These are phyloP conservation scores for Clathrus columnatus DNA, from an alignment of 768 basidiomycete species.

Conservation along the genomic window DNA sequence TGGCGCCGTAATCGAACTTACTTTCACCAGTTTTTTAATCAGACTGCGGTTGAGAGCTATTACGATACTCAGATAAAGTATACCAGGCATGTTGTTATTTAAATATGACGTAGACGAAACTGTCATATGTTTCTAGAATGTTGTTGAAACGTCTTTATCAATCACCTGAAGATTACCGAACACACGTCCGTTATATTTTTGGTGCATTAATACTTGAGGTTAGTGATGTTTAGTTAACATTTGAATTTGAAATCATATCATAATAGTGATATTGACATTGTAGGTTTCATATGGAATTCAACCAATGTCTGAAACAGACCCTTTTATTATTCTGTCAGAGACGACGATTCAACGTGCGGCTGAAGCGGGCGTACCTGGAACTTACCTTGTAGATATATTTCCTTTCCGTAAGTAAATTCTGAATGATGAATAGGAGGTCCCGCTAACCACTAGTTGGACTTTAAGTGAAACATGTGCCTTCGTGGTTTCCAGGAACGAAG, in stretches of 20 bases:
- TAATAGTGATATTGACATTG: constrained; percentile 10
- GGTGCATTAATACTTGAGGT: background rate
- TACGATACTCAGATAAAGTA: constrained; percentile 40
- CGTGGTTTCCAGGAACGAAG: constrained; percentile 15
- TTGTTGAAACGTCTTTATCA: background rate
- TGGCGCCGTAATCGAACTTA: constrained; percentile 35
- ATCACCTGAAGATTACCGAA: constrained; percentile 1
- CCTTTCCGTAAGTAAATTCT: constrained; percentile 6
- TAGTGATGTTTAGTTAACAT: background rate
- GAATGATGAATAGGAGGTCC: background rate
- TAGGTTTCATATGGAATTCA: constrained; percentile 15
- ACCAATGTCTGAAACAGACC: constrained; percentile 9
- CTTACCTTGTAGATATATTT: constrained; percentile 11
- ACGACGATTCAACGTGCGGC: background rate
- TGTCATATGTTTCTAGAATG: background rate
- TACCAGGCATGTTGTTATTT: constrained; percentile 21
- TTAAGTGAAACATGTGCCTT: constrained; percentile 15
- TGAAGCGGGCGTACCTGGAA: constrained; percentile 3
- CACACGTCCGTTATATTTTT: background rate
- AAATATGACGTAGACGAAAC: background rate
- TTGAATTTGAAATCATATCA: constrained; percentile 2
- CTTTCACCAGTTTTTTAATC: constrained; percentile 45
- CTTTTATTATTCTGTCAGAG: constrained; percentile 13
- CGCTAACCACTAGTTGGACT: too few species aligned
- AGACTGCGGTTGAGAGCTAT: constrained; percentile 31